Base-by-base conservation (phyloP, 2,329 filamentous ascomycete species). In the Nigrograna mackinnonii region DNA sequence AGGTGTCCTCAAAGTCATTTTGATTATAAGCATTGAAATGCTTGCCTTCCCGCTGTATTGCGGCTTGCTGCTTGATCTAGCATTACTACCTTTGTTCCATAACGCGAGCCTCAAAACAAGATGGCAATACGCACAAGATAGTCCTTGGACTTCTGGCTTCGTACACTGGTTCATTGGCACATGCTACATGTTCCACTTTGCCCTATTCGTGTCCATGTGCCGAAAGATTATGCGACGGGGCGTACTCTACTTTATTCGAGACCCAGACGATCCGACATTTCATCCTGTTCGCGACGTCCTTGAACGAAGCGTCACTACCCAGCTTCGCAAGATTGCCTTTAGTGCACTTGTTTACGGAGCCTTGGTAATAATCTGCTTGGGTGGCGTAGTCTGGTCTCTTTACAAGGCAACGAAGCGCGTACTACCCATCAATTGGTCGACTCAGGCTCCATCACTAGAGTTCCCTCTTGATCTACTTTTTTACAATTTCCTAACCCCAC, bases 181-280 rank as follows among this genome's bases (percentile, higher is more conserved):
- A 3, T 95, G 91, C 50, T 99, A 99, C 70, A 99, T 99, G 95
- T 99, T 99, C 72, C 94, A 99, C 66, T 99, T 99, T 66, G 94
- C 94, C 4, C 80, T 99, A 3, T 99, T 99, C 64, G 94, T 99
- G 14, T 95, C 91, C 43, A 97, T 99, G 91, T 99, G 94, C 70
- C 86, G 94, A 49, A 96, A 96, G 73, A 96, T 97, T 45, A 89
- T 99, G 86, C 86, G 94, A 50, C 90, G 84, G 54, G 94, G 94
- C 38, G 94, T 99, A 30, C 77, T 99, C 45, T 97, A 96, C 74
- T 99, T 99, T 67, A 99, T 99, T 58, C 84, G 94, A 49, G 95
- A 99, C 67, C 94, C 94, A 5, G 95, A 99, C 67, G 94, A 99
- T 68, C 94, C 95, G 6, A 96, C 94, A 11, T 99, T 99, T 67